Conservation (phyloP, 73 alveolate genomes). For the Paramecium sonneborni region DNA sequence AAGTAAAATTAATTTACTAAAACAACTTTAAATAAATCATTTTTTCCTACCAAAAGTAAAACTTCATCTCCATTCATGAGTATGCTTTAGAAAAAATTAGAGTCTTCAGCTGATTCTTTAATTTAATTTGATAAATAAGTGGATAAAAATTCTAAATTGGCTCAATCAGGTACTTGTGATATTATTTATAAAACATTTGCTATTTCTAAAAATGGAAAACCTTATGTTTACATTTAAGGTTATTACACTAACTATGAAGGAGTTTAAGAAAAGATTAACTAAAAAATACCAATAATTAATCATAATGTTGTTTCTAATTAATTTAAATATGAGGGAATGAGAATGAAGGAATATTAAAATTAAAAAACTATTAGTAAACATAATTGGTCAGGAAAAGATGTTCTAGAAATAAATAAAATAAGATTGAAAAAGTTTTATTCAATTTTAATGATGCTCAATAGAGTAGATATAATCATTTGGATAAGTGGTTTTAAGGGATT, state of each 20-base stretch:
- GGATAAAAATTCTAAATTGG: not conserved
- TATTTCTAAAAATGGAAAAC: not conserved
- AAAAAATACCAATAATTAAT: not conserved
- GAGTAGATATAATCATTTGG: not conserved
- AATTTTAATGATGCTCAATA: not conserved
- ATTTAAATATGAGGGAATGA: not conserved
- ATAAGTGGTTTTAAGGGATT: not conserved
- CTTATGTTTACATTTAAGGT: not conserved
- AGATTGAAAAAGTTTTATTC: not conserved
- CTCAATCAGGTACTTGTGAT: not conserved
- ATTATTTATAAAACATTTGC: not conserved
- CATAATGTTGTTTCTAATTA: not conserved
- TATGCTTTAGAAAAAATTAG: not conserved
- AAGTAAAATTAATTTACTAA: not conserved
- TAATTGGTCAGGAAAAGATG: conserved; percentile 39
- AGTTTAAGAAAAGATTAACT: not conserved
- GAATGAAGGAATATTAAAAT: not conserved
- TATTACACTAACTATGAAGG: not conserved
- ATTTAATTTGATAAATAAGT: not conserved
- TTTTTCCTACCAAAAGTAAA: not conserved
- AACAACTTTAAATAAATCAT: not conserved
- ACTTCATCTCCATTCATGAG: not conserved
- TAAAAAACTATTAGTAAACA: not conserved
- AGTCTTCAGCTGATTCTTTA: not conserved
- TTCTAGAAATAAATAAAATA: not conserved